A percentile compares a stretch with the other conserved stretches of the same genome.
phyloP scores from a whole-genome alignment of 2,329 filamentous ascomycete genomes.

The Microdochium bolleyi region DNA sequence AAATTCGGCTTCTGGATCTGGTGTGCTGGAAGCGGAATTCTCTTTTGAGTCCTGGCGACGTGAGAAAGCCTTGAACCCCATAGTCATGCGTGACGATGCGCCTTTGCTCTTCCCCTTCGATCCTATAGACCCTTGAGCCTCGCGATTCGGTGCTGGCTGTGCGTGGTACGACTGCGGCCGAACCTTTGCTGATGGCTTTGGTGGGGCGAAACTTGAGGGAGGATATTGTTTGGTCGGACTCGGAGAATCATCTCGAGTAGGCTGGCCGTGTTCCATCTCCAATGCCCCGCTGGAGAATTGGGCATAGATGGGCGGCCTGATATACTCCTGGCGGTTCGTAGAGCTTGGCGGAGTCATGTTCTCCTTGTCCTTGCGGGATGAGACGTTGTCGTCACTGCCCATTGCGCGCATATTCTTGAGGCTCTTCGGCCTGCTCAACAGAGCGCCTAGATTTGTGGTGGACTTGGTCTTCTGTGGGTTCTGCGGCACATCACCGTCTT shows the following conservation, averaged over 20 bases:
- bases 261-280: constrained; percentile 12
- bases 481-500: constrained; percentile 33
- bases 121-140: constrained; percentile 6
- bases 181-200: constrained; percentile 22
- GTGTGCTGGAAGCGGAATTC: constrained; percentile 20
- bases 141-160: constrained; percentile 15
- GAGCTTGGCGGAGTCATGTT: constrained; percentile 60
- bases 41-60: constrained; percentile 28
- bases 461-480: constrained; percentile 78
- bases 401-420: constrained; percentile 55
- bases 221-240: not conserved
- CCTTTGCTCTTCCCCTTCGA: constrained; percentile 10
- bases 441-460: constrained; percentile 67
- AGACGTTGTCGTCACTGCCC: constrained; percentile 40
- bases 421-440: constrained; percentile 70
- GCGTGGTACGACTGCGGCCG: constrained; percentile 45
- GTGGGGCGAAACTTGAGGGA: not conserved
- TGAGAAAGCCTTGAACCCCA: constrained; percentile 28
- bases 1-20: constrained; percentile 37
- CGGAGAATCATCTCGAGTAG: not conserved
- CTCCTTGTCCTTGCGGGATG: constrained; percentile 64
- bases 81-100: constrained; percentile 9
- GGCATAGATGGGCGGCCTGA: constrained; percentile 68
- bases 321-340: constrained; percentile 27
- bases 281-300: constrained; percentile 51